phyloP scores from a whole-genome alignment of 495 filamentous ascomycete species.

The Aspergillus conjunctus region DNA sequence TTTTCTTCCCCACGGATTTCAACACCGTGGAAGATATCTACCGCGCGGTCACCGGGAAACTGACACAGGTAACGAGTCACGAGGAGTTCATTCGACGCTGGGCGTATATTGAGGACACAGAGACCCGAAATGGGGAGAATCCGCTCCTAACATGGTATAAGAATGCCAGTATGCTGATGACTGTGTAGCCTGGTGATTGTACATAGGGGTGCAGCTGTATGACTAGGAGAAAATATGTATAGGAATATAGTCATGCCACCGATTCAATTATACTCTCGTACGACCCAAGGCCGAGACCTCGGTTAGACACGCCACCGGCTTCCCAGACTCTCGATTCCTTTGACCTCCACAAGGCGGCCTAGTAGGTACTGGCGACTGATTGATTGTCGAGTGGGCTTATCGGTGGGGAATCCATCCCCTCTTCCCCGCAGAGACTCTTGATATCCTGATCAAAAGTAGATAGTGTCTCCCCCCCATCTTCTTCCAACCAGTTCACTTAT shows the following conservation, averaged over 20 bases:
- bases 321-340: neutral
- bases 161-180: slow-evolving; percentile 87
- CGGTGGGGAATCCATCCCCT: slow-evolving; percentile 1
- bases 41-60: slow-evolving; percentile 83
- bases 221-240: slow-evolving; percentile 14
- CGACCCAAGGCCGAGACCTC: neutral
- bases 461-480: too few relatives aligned
- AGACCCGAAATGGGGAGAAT: slow-evolving; percentile 88
- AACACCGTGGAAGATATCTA: slow-evolving; percentile 85
- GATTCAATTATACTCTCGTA: neutral
- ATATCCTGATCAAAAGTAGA: neutral
- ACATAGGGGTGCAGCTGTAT: slow-evolving; percentile 3
- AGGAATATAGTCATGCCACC: neutral
- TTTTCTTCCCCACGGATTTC: slow-evolving; percentile 97
- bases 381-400: neutral
- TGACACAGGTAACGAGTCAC: slow-evolving; percentile 81
- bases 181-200: slow-evolving; percentile 53
- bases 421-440: slow-evolving; percentile 1
- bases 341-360: too few relatives aligned
- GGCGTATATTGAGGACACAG: slow-evolving; percentile 87
- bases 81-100: slow-evolving; percentile 88
- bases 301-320: neutral
- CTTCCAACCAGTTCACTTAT: neutral
- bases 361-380: too few relatives aligned
- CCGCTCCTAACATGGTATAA: slow-evolving; percentile 92